phyloP scores from a whole-genome alignment of 1,139 yeast genomes.

The Hyphopichia pseudoburtonii region DNA sequence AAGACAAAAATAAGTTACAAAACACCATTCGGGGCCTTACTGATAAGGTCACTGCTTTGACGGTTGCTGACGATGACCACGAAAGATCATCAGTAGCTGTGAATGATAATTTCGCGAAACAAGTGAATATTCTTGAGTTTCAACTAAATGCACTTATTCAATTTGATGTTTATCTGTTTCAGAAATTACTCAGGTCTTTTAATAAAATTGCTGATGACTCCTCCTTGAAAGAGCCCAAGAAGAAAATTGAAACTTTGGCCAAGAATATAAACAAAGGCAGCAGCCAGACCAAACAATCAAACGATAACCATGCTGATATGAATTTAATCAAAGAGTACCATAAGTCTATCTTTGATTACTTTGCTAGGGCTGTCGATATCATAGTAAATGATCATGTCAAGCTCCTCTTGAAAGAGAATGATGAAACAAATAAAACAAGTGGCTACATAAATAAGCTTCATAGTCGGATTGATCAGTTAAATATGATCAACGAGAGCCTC shows the following conservation, averaged over 20 bases:
- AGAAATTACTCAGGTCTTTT: constrained; percentile 46
- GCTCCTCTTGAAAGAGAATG: constrained; percentile 38
- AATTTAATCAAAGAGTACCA: constrained; percentile 45
- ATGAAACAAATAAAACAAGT: constrained; percentile 16
- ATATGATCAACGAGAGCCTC: constrained; percentile 22
- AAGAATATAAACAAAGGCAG: constrained; percentile 15
- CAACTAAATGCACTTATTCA: constrained; percentile 40
- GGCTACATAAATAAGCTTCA: constrained; percentile 30
- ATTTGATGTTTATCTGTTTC: constrained; percentile 39
- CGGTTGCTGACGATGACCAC: constrained; percentile 16
- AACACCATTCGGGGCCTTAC: constrained; percentile 31
- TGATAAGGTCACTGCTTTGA: constrained; percentile 26
- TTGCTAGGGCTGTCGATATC: constrained; percentile 58
- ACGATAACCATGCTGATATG: constrained; percentile 19
- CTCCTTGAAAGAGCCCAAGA: constrained; percentile 57
- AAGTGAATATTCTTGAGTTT: constrained; percentile 27
- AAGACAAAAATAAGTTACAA: constrained; percentile 37
- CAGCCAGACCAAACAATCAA: constrained; percentile 6
- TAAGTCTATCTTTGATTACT: constrained; percentile 55
- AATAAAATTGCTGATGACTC: constrained; percentile 57
- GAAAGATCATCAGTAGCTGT: constrained; percentile 14
- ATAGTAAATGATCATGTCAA: constrained; percentile 57
- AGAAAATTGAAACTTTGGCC: constrained; percentile 44
- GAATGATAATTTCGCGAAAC: constrained; percentile 12
- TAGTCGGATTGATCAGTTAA: constrained; percentile 31